Conservation (phyloP, 352 stramenopile species). For the Phytophthora fragariae region DNA sequence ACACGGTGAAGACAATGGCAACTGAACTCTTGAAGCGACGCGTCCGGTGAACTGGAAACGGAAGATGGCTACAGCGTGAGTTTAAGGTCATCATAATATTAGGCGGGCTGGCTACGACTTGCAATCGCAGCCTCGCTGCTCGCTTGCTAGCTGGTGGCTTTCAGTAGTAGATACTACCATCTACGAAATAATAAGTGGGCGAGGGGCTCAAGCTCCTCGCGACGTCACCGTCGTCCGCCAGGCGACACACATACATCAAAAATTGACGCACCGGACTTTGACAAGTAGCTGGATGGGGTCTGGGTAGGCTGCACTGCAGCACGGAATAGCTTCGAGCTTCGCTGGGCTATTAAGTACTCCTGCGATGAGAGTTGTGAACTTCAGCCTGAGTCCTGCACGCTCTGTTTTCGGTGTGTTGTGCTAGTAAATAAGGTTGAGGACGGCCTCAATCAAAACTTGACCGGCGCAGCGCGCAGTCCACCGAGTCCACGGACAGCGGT, state of each 20-base stretch:
- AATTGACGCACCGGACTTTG: constrained; percentile 32
- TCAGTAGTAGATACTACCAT: constrained; percentile 27
- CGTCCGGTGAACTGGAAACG: constrained; percentile 24
- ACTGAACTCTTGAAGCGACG: constrained; percentile 27
- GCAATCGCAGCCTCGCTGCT: constrained; percentile 26
- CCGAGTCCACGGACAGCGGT: constrained; percentile 45
- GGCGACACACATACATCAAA: constrained; percentile 43
- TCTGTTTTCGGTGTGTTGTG: constrained; percentile 19
- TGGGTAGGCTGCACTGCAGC: constrained; percentile 12
- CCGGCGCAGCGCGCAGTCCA: constrained; percentile 52
- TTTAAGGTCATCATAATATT: constrained; percentile 41
- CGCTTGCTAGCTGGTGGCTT: constrained; percentile 29
- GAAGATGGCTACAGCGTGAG: constrained; percentile 10
- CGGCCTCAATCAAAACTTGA: constrained; percentile 45
- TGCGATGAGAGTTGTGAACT: constrained; percentile 12
- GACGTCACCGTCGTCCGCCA: constrained; percentile 30
- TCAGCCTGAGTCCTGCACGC: constrained; percentile 15
- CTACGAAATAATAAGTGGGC: constrained; percentile 34
- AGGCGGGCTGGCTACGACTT: constrained; percentile 35
- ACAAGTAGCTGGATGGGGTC: constrained; percentile 25
- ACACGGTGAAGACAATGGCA: constrained; percentile 1
- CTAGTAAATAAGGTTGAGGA: constrained; percentile 40
- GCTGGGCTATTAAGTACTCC: constrained; percentile 23
- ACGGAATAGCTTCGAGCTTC: constrained; percentile 16
- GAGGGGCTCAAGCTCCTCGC: constrained; percentile 19